Base-by-base conservation (phyloP, 1,284 basidiomycete species). In the Schizophyllum commune region DNA sequence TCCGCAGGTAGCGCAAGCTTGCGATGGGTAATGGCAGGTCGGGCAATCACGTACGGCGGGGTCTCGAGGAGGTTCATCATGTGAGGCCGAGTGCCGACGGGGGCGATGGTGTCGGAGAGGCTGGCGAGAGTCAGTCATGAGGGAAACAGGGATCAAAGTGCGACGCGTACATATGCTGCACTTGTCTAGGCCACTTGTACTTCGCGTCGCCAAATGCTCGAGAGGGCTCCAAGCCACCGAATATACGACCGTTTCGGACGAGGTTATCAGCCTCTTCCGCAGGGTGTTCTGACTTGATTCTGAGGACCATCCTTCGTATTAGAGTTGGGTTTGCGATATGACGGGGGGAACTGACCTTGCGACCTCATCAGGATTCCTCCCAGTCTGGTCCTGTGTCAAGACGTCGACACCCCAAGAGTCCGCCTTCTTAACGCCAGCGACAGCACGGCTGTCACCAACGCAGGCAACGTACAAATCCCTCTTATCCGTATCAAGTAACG, bases 121-220 rank as follows among this genome's bases (percentile, higher is more conserved):
- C 92, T 89, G 58, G 9, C 55, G 20, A 61, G 52, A 55, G 62
- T 53, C n/a, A 22, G 56, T 63, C 55, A 61, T 56, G 21, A 61
- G 54, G 59, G 53, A 55, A 63, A 22, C 33, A 32, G 57, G 15
- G 55, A 47, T 17, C 34, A 59, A 32, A 13, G 52, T 32, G 60
- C 27, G 22, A 58, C 61, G 73, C 86, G 74, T 68, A 94, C 92
- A 81, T 78, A 69, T 87, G 81, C 70, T 92, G 90, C 47, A 92
- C 77, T 56, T 83, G 80, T 51, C 81, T 79, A 34, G 86, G 77
- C 91, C 91, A 92, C 72, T 99, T 98, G 79, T 98, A 99, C 33
- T 93, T 83, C 2, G 94, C 90, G 75, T 98, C 97, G 61, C 96
- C 96, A 77, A 96, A 96, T 1, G 96, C 95, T 63, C 97, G 84